phyloP scores from a whole-genome alignment of 2,329 filamentous ascomycete species.

The Colletotrichum camelliae region DNA sequence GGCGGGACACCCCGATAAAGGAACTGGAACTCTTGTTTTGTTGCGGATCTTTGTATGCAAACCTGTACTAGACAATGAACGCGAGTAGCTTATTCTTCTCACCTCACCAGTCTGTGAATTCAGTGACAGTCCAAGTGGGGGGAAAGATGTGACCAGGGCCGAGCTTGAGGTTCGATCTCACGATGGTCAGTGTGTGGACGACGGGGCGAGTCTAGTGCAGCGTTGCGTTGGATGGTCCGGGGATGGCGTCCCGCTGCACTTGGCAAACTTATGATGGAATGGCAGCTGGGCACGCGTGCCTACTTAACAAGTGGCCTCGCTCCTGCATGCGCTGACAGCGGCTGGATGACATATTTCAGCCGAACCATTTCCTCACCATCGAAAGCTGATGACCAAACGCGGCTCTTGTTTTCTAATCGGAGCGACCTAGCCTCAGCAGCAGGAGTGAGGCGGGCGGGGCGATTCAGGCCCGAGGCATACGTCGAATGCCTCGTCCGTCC shows the following conservation, averaged over 20 bases:
- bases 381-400: neutral
- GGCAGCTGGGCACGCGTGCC: neutral
- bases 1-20: constrained; percentile 5
- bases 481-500: neutral
- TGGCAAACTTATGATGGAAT: neutral
- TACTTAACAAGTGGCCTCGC: neutral
- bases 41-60: constrained; percentile 14
- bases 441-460: neutral
- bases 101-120: neutral
- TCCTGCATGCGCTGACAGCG: neutral
- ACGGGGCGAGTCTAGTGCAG: neutral
- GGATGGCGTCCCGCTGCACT: neutral
- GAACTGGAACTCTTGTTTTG: neutral
- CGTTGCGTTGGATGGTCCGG: neutral
- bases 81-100: constrained; percentile 1
- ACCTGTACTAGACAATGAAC: constrained; percentile 21
- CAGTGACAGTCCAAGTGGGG: neutral
- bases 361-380: neutral
- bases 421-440: neutral
- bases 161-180: constrained; percentile 16
- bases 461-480: neutral
- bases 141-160: neutral
- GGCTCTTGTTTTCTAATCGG: neutral
- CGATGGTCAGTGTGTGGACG: constrained; percentile 14
- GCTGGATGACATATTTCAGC: neutral